Base-by-base conservation (phyloP, 176 grass and related monocot genomes). In the Pontederia crassipes region DNA sequence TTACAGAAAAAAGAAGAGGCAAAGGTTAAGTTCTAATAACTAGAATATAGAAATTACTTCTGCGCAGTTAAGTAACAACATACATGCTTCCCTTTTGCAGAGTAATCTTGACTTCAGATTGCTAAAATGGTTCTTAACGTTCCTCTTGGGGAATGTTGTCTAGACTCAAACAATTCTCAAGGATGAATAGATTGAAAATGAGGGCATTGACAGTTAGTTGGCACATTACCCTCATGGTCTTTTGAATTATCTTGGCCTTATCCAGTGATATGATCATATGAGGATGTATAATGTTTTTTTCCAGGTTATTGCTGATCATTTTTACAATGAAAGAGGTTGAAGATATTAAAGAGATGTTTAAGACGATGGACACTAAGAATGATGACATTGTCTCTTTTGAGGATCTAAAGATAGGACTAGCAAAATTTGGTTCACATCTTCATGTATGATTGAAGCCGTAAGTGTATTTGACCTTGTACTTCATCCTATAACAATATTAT, bases 171-270 rank as follows among this genome's bases (percentile, higher is more conserved):
- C 92, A 97, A 55, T 97, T 97, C 79, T 97, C 87, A 67, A 83
- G 92, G 58, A 97, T 97, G 92, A 97, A 97, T 71, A 79, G 92
- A 82, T 97, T 97, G 75, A 97, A 97, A 82, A 91, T 87, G 72
- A 97, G 92, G 75, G 92, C 92, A 62, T 78, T 97, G 73, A 84
- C 87, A 73, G 92, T 91, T 49, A 67, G 78, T 80, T 52, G 12
- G 13, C 28, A 57, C 60, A 64, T 45, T 29, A 11, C 16, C 40
- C 50, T 47, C 58, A 7, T 40, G 32, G 6, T 67, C 58, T 70
- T 48, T 11, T 69, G 28, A 58, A 59, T 10, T 18, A 49, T 14
- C 26, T 2, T 63, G 20, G 46, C 53, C 52, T 49, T 52, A 59
- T 10, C 69, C 40, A 46, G 13, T 35, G 70, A 57, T 24, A 24